A percentile compares a stretch with the other conserved stretches of the same genome.
Evolutionary conservation across 129 eudicot species (phyloP).

Genomic region (Arctium lappa): DNA sequence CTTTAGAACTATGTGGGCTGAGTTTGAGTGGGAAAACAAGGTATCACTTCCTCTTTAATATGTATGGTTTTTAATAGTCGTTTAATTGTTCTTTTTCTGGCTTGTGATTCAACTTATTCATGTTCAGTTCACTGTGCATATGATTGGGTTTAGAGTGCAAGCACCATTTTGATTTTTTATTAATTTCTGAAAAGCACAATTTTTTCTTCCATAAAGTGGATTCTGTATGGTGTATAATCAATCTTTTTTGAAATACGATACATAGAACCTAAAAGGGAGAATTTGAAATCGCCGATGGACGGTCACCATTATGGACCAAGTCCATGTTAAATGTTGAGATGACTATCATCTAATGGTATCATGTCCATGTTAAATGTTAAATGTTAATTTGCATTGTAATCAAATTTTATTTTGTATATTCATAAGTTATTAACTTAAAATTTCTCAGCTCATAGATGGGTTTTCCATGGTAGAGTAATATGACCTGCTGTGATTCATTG

Average conservation of each 20-base stretch:
- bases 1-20: conserved; percentile 98
- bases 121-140: not conserved
- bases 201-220: not conserved
- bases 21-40: conserved; percentile 99
- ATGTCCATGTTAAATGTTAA: not conserved
- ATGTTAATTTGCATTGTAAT: no score
- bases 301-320: not conserved
- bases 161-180: not conserved
- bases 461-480: not conserved
- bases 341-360: not conserved
- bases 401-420: no score
- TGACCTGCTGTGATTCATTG: not conserved
- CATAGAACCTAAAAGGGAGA: not conserved
- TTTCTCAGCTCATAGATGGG: not conserved
- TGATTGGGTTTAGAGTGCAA: not conserved
- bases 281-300: not conserved
- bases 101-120: not conserved
- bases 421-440: no score
- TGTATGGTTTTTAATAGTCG: not conserved
- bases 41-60: conserved; percentile 34
- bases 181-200: not conserved
- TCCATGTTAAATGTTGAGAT: not conserved
- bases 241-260: no score
- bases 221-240: not conserved
- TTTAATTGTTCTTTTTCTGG: not conserved